Conservation (phyloP, 495 filamentous ascomycete genomes). For the Neurospora tetraspora region DNA sequence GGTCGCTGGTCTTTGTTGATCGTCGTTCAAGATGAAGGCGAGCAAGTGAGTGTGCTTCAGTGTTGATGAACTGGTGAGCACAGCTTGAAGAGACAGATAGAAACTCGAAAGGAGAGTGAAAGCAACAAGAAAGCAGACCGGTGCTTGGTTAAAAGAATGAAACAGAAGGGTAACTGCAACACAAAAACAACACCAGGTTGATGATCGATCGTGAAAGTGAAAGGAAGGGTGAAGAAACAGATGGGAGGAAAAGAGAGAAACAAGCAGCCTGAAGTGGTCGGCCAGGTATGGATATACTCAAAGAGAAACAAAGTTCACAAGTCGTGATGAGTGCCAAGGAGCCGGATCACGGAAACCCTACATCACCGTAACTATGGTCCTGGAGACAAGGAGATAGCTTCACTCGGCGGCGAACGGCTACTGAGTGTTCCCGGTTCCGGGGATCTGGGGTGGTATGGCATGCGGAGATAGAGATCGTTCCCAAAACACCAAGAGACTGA, state of each 20-base stretch:
- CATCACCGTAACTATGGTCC: background rate
- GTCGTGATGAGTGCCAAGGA: background rate
- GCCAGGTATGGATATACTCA: background rate
- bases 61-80: conserved; percentile 2
- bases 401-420: conserved; percentile 15
- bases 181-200: conserved; percentile 16
- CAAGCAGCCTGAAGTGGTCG: conserved; percentile 5
- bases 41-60: background rate
- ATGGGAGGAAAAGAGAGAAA: conserved; percentile 16
- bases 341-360: background rate
- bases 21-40: background rate
- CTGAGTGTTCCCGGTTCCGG: conserved; percentile 26
- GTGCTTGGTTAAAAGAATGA: conserved; percentile 32
- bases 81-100: conserved; percentile 9
- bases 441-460: conserved; percentile 14
- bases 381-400: background rate
- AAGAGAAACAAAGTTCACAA: background rate
- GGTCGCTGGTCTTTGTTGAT: background rate
- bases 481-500: background rate
- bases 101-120: conserved; percentile 28
- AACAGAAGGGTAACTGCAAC: conserved; percentile 22
- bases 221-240: conserved; percentile 8
- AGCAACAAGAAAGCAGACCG: conserved; percentile 37
- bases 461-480: background rate
- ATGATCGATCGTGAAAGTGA: background rate